Percentiles rank a stretch among this genome's conserved stretches.
Conservation (phyloP, 805 yeast species). For the Sugiyamaella boreocaroliniensis region DNA sequence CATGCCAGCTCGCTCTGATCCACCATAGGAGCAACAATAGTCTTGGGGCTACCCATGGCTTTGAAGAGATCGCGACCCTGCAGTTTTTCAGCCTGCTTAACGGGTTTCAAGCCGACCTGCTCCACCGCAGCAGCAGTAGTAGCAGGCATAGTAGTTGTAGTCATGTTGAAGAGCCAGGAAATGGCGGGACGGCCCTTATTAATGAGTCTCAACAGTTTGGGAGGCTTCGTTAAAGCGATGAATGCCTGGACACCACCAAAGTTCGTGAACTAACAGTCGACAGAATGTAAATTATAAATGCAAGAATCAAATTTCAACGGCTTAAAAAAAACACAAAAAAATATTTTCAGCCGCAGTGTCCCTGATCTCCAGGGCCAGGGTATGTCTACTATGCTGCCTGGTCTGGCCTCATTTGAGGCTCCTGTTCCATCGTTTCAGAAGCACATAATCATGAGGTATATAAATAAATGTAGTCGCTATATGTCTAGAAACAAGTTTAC, state of each 20-base stretch:
- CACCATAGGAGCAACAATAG: slow-evolving; percentile 97
- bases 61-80: slow-evolving; percentile 67
- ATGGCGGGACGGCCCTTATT: not conserved
- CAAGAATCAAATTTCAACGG: no score
- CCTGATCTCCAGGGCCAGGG: no score
- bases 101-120: not conserved
- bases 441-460: no score
- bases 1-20: slow-evolving; percentile 95
- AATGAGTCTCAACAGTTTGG: not conserved
- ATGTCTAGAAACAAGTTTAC: no score
- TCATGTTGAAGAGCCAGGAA: not conserved
- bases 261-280: not conserved
- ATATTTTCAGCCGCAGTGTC: no score
- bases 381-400: no score
- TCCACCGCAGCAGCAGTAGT: not conserved
- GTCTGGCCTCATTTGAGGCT: no score
- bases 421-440: no score
- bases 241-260: not conserved
- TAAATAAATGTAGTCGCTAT: no score
- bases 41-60: slow-evolving; percentile 64
- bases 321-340: no score
- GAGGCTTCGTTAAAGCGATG: not conserved
- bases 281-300: not conserved
- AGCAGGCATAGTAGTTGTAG: not conserved
- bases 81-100: slow-evolving; percentile 20